These are phyloP conservation scores for Penicillium odoratum DNA, from an alignment of 495 filamentous ascomycete species.

Conservation along the genomic window DNA sequence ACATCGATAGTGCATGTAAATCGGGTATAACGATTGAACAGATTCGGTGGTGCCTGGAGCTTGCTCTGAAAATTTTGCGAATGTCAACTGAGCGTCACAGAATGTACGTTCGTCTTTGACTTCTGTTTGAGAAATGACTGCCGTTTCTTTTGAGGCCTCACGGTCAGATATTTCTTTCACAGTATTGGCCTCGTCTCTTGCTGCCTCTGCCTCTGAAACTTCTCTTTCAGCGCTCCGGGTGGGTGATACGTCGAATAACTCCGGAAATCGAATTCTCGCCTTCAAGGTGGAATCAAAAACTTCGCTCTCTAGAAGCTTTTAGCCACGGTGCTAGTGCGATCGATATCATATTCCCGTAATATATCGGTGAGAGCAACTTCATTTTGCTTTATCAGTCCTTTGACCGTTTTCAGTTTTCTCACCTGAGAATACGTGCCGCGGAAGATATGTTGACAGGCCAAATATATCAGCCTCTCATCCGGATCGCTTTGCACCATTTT, in stretches of 20 bases:
- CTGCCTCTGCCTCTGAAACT: constrained; percentile 13
- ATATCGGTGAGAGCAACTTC: constrained; percentile 15
- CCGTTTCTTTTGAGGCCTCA: constrained; percentile 7
- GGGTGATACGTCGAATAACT: constrained; percentile 13
- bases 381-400: constrained; percentile 11
- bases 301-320: constrained; percentile 13
- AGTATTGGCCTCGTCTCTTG: constrained; percentile 15
- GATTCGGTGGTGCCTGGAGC: background rate
- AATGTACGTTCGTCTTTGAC: background rate
- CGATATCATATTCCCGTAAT: constrained; percentile 17
- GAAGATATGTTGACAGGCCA: constrained; percentile 35
- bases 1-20: constrained; percentile 36
- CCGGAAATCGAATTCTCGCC: constrained; percentile 21
- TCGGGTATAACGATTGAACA: constrained; percentile 7
- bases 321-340: constrained; percentile 14
- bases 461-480: constrained; percentile 26
- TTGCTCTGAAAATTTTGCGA: too few relatives aligned
- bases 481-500: constrained; percentile 9
- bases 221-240: constrained; percentile 8
- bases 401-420: constrained; percentile 31
- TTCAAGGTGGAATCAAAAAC: constrained; percentile 15
- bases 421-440: constrained; percentile 28
- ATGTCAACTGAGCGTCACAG: too few relatives aligned
- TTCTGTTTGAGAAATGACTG: background rate
- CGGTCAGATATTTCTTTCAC: constrained; percentile 11